Conservation (phyloP, 495 filamentous ascomycete species). For the Penicillium ucsense region DNA sequence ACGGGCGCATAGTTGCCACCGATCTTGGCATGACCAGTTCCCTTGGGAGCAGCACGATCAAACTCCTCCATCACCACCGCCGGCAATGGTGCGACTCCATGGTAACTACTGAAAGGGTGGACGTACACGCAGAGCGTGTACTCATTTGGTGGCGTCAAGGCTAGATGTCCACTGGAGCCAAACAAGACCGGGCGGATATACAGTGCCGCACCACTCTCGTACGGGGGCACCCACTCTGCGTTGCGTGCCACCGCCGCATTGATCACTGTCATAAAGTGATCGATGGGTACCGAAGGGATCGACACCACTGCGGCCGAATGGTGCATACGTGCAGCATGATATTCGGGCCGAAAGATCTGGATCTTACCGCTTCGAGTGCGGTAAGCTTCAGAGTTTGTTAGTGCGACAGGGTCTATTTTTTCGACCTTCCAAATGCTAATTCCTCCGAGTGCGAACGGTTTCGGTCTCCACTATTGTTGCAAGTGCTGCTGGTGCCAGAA, state of each 20-base stretch:
- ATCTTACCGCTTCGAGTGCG: constrained; percentile 26
- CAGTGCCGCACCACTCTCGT: constrained; percentile 25
- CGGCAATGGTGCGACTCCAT: constrained; percentile 24
- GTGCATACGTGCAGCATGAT: constrained; percentile 25
- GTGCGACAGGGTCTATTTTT: no score
- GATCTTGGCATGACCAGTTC: constrained; percentile 35
- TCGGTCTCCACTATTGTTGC: no score
- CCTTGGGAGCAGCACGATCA: constrained; percentile 38
- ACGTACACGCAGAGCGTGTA: constrained; percentile 36
- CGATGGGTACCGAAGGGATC: constrained; percentile 28
- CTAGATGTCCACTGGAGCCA: constrained; percentile 24
- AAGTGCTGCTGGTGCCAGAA: no score
- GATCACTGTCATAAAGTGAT: constrained; percentile 26
- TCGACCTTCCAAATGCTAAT: background rate
- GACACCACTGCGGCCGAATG: constrained; percentile 22
- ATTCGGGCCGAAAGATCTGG: constrained; percentile 29
- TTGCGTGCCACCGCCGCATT: constrained; percentile 30
- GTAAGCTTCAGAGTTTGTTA: constrained; percentile 17
- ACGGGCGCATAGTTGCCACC: constrained; percentile 44
- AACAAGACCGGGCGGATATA: constrained; percentile 38
- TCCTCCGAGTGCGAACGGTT: no score
- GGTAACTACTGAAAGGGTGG: constrained; percentile 26
- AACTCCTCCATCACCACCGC: constrained; percentile 41
- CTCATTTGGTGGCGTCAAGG: constrained; percentile 21
- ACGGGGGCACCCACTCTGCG: constrained; percentile 35